phyloP scores from a whole-genome alignment of 768 basidiomycete species.

The Pleurotus citrinopileatus region DNA sequence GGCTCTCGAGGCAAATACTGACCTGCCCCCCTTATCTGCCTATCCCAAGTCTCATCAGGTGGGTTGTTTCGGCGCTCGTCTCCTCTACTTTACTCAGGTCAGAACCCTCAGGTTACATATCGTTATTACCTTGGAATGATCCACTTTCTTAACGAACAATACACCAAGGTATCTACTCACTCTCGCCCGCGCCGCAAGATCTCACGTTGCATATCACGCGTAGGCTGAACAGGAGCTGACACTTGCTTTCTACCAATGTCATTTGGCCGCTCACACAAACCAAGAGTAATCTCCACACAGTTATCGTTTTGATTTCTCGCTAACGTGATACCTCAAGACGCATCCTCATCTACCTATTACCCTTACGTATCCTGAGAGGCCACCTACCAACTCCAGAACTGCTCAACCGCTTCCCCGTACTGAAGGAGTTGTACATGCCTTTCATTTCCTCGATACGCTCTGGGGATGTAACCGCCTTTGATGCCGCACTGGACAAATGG shows the following conservation, averaged over 20 bases:
- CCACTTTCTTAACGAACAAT: slow-evolving; percentile 91
- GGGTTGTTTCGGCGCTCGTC: no score
- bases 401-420: slow-evolving; percentile 66
- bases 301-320: slow-evolving; percentile 20
- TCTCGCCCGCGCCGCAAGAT: no score
- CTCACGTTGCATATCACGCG: no score
- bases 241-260: slow-evolving; percentile 84
- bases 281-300: no score
- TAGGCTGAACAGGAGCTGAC: slow-evolving; percentile 86
- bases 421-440: slow-evolving; percentile 72
- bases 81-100: no score
- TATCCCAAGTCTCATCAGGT: slow-evolving; percentile 90
- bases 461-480: slow-evolving; percentile 81
- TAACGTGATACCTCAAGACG: slow-evolving; percentile 48
- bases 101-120: slow-evolving; percentile 91
- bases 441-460: slow-evolving; percentile 76
- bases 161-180: slow-evolving; percentile 54
- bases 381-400: slow-evolving; percentile 77
- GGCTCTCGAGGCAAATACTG: slow-evolving; percentile 80
- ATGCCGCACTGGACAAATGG: slow-evolving; percentile 66
- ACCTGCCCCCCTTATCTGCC: slow-evolving; percentile 71
- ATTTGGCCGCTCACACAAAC: slow-evolving; percentile 64
- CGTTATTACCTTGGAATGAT: slow-evolving; percentile 95
- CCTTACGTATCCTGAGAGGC: slow-evolving; percentile 84
- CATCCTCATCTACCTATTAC: slow-evolving; percentile 88